A percentile compares a stretch with the other conserved stretches of the same genome.
Evolutionary conservation across 345 rosid species (phyloP).

Genomic region (Durio zibethinus): DNA sequence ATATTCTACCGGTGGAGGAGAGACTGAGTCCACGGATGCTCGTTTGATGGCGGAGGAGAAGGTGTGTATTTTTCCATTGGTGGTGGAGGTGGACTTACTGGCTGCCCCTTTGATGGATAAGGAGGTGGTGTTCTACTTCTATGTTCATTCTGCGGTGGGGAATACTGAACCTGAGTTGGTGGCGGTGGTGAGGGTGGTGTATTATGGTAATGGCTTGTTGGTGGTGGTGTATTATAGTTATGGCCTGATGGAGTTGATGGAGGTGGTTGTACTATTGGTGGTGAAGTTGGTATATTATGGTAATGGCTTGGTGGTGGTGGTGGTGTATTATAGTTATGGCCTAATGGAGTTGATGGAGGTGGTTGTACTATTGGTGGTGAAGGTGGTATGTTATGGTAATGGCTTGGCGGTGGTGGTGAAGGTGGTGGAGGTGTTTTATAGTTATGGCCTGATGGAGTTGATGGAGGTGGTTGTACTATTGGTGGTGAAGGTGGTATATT

Average conservation of each 20-base stretch:
- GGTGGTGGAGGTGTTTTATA: slow-evolving; percentile 30
- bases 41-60: slow-evolving; percentile 23
- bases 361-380: slow-evolving; percentile 18
- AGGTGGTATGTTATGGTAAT: slow-evolving; percentile 31
- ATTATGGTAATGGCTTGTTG: slow-evolving; percentile 12
- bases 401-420: slow-evolving; percentile 29
- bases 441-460: not conserved
- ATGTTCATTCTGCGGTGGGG: slow-evolving; percentile 8
- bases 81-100: slow-evolving; percentile 24
- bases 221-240: slow-evolving; percentile 24
- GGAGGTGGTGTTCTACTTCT: not conserved
- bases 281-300: slow-evolving; percentile 29
- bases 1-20: slow-evolving; percentile 25
- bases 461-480: slow-evolving; percentile 16
- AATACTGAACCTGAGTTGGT: slow-evolving; percentile 20
- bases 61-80: slow-evolving; percentile 15
- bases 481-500: slow-evolving; percentile 28
- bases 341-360: slow-evolving; percentile 12
- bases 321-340: slow-evolving; percentile 14
- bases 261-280: slow-evolving; percentile 18
- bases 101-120: slow-evolving; percentile 17
- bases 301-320: slow-evolving; percentile 37
- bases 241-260: slow-evolving; percentile 10
- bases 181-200: slow-evolving; percentile 32
- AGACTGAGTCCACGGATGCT: slow-evolving; percentile 2